Base-by-base conservation (phyloP, 2,329 filamentous ascomycete species). In the Cercospora zeina region DNA sequence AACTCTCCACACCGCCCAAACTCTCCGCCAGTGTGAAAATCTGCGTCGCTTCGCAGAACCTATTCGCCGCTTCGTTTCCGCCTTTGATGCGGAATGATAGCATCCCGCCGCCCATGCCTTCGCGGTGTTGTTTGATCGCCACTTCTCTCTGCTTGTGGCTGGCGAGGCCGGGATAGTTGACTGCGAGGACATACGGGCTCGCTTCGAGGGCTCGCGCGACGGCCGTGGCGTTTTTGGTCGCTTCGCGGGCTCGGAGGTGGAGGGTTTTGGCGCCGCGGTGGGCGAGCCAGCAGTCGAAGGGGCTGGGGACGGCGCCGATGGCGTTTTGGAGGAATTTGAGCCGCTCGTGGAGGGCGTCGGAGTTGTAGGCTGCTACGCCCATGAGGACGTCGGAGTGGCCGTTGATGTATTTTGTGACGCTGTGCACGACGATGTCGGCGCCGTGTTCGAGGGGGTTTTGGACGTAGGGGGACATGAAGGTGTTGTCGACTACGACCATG, bases 381-480 rank as follows among this genome's bases (percentile, higher is more conserved):
- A 99, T 99, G 71, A 97, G 88, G 8, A 99, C 95, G 76, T 99
- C 95, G 1, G 84, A 87, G 81, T 99, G 95, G 55, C 95, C 95
- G 77, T 97, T 97, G 81, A 99, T 97, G 80, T 97, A 99, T 81
- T 99, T 99, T 49, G 95, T 99, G 60, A 99, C 95, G 59, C 88
- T 93, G 83, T 97, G 93, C 47, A 97, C 89, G 69, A 97, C 93
- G 67, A 97, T 93, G 77, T 99, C 95, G 69, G 95, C 95, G 70
- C 95, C 95, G 75, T 93, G 91, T 74, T 96, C 89, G 60, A 99
- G 86, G 3, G 95, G 95, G 78, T 96, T 97, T 80, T 99, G 95
- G 53, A 99, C 85, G 76, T 97, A 99, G 33, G 95, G 95, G 65
- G 89, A 93, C 74, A 97, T 83, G 82, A 99, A 99, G 19, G 95